Base-by-base conservation (phyloP, 2,329 filamentous ascomycete species). In the Penicillium sp. region DNA sequence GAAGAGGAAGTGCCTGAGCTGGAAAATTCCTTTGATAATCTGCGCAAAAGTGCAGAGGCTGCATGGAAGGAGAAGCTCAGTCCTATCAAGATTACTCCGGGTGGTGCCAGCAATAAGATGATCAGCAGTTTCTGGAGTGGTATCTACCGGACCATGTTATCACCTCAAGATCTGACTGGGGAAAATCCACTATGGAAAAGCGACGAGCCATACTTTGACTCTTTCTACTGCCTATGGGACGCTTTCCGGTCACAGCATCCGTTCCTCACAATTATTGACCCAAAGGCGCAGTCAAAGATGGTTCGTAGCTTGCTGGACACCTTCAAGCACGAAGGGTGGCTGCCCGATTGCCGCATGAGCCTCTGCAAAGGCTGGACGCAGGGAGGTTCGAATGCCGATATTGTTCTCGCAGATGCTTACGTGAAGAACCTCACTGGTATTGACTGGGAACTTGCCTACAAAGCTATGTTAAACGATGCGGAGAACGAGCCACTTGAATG, bases 401-500 rank as follows among this genome's bases (percentile, higher is more conserved):
- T 84, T 25, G 81, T 89, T 0, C 73, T 89, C 2, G 84, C 80
- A 0, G 87, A 89, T 63, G 83, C 82, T 0, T 88, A 80, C 47
- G 55, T 88, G 28, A 89, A 89, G 67, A 86, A 86, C 3, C 75
- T 88, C 4, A 75, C 71, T 0, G 84, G 81, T 0, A 82, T 90
- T 17, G 80, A 88, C 68, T 90, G 88, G 88, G 72, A 79, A 1
- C 77, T 80, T 7, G 87, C 83, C 0, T 89, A 88, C 57, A 81
- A 83, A 57, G 88, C 88, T 0, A 80, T 90, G 0, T 75, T 87
- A 1, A 86, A 86, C 52, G 87, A 90, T 56, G 86, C 87, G 9
- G 86, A 89, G 59, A 80, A 83, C 25, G 85, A 89, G 65, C 87
- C 87, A 0, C 79, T 77, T 40, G 83, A 88, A 66, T 90, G 88